A percentile compares a stretch with the other conserved stretches of the same genome.
Evolutionary conservation across 1,139 yeast genomes (phyloP).

Genomic region (Geotrichum carabidarum): DNA sequence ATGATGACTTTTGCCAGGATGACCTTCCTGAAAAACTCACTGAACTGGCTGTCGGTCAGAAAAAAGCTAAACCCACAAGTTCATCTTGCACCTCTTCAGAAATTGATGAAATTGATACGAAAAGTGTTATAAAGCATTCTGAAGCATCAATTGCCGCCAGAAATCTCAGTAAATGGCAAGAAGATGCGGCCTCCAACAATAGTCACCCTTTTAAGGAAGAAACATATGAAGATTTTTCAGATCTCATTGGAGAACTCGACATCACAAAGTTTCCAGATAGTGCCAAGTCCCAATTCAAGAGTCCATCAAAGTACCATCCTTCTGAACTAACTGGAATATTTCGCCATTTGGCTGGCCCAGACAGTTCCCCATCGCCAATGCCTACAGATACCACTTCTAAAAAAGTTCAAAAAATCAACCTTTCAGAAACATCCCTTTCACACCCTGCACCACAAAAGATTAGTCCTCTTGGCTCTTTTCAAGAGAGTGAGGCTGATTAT

Average conservation of each 20-base stretch:
- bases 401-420: background rate
- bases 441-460: constrained; percentile 5
- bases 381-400: background rate
- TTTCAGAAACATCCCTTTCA: background rate
- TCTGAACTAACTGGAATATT: constrained; percentile 10
- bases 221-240: constrained; percentile 29
- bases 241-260: constrained; percentile 30
- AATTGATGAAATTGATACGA: background rate
- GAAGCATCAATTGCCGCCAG: background rate
- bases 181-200: constrained; percentile 16
- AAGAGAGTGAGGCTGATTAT: constrained; percentile 25
- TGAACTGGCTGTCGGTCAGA: background rate
- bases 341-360: background rate
- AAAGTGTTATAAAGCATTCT: constrained; percentile 9
- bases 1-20: constrained; percentile 23
- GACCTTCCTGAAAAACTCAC: constrained; percentile 18
- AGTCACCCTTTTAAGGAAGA: constrained; percentile 25
- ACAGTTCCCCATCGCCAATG: background rate
- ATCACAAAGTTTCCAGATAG: constrained; percentile 21
- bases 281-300: constrained; percentile 3
- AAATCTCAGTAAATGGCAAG: background rate
- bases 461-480: constrained; percentile 11
- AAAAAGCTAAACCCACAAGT: background rate
- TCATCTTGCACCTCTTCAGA: constrained; percentile 8
- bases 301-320: constrained; percentile 10